Evolutionary conservation across 1,139 yeast species (phyloP).

Genomic region (Lodderomyces metapsilosis): DNA sequence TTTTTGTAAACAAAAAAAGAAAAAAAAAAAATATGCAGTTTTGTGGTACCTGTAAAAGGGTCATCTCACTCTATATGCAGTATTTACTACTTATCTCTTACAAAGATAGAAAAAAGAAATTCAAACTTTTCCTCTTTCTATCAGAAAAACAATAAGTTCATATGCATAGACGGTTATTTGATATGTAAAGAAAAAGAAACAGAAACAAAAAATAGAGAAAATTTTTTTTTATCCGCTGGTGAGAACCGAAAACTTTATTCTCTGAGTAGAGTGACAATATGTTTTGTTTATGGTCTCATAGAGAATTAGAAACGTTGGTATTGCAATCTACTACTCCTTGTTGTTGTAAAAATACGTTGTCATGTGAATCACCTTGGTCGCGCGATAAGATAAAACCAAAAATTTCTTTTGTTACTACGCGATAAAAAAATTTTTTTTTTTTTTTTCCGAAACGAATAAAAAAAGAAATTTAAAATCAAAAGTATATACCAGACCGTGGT

Average conservation of each 20-base stretch:
- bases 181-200: no score
- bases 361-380: no score
- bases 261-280: no score
- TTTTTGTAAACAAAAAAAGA: neutral
- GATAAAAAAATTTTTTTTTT: neutral
- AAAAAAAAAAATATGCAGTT: neutral
- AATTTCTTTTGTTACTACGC: neutral
- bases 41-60: no score
- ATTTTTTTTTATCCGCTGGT: neutral
- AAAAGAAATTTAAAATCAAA: neutral
- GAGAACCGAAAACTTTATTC: no score
- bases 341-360: no score
- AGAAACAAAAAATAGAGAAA: neutral
- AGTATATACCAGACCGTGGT: neutral
- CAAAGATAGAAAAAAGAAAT: neutral
- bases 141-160: neutral
- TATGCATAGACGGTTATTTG: neutral
- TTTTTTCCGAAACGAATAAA: neutral
- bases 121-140: neutral
- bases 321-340: no score
- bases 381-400: neutral
- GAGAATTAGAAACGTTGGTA: no score
- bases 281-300: no score
- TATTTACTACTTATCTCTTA: neutral
- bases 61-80: neutral